Conservation (phyloP, 345 rosid genomes). For the Populus ilicifolia region DNA sequence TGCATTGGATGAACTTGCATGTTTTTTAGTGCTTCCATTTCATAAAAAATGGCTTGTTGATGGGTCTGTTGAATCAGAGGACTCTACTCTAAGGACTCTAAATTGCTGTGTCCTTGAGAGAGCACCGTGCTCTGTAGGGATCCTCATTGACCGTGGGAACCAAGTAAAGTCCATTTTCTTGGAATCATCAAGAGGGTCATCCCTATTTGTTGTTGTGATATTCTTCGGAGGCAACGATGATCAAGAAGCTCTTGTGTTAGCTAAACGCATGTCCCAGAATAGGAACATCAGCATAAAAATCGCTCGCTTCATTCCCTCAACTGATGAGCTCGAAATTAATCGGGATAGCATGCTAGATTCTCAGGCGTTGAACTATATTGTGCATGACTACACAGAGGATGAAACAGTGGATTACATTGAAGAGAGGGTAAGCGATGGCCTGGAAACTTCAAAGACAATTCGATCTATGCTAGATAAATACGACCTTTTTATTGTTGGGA, state of each 20-base stretch:
- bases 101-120: constrained; percentile 42
- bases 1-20: constrained; percentile 42
- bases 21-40: constrained; percentile 54
- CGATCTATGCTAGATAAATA: constrained; percentile 25
- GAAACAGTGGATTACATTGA: constrained; percentile 17
- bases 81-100: constrained; percentile 21
- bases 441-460: constrained; percentile 29
- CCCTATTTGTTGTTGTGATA: constrained; percentile 19
- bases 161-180: background rate
- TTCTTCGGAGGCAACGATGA: constrained; percentile 69
- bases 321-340: background rate
- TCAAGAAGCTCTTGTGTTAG: constrained; percentile 46
- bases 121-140: constrained; percentile 65
- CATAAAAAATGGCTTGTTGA: constrained; percentile 45
- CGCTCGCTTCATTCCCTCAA: background rate
- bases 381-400: background rate
- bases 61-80: constrained; percentile 37
- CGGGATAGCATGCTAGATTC: constrained; percentile 40
- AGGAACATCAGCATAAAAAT: constrained; percentile 18
- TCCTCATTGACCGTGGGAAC: background rate
- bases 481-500: constrained; percentile 53
- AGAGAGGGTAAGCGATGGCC: constrained; percentile 38
- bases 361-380: constrained; percentile 35
- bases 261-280: constrained; percentile 42
- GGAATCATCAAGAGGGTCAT: background rate